Evolutionary conservation across 306 rosid species (phyloP), one percentile per base, ranked within the genome.

Genomic region (Prunus fruticosa): DNA sequence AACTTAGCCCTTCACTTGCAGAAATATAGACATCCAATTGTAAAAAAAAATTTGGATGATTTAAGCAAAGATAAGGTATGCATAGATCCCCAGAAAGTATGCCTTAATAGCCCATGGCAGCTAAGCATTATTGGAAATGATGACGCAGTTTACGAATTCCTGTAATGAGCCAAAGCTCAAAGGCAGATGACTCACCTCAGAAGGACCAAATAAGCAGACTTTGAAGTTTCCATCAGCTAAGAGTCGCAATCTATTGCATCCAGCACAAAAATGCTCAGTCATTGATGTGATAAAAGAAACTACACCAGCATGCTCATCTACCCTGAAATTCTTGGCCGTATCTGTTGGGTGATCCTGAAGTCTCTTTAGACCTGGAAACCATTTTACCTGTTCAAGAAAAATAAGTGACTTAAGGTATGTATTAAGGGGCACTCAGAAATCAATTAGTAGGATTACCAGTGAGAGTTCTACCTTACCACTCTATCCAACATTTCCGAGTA

Each of bases 241-340:
- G 58, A 94, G 83, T 65, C 98, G 91, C 88, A 94, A 78, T 83
- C 98, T 89, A 79, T 89, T 94, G 89, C 98, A 94, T 80, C 98
- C 98, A 68, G 95, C 95, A 85, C 98, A 94, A 82, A 94, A 94
- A 86, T 94, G 98, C 87, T 94, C 91, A 23, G 98, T 87, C 98
- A 94, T 92, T 56, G 97, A 92, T 69, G 95, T 94, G 84, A 94
- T 92, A 75, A 94, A 94, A 7, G 97, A 94, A 84, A 94, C 95
- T 47, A 82, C 53, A 22, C 97, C 98, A 67, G 67, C 74, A 80
- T 90, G 86, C 52, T 93, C 97, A 43, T 92, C 98, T 79, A 94
- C 75, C 69, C 82, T 75, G 78, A 89, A 94, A 86, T 92, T 94
- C 86, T 94, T 94, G 58, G 98, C 97, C 51, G 98, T 94, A 49